A percentile compares a stretch with the other conserved stretches of the same genome.
Conservation (phyloP, 257 asterid genomes). For the Pogostemon cablin region DNA sequence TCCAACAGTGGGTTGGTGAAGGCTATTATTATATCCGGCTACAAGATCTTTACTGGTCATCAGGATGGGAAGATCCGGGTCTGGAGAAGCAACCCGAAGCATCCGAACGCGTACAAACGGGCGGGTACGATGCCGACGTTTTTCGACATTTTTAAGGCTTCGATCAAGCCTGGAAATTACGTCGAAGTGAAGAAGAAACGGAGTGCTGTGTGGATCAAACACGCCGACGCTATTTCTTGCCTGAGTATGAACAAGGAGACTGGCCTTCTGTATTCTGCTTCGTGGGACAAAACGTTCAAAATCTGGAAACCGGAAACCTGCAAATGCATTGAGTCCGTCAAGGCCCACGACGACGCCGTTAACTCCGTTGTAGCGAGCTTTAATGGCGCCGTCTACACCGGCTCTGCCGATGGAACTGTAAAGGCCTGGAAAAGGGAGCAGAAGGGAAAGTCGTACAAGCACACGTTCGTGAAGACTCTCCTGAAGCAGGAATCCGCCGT, state of each 20-base stretch:
- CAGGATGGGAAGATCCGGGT: slow-evolving; percentile 15
- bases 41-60: slow-evolving; percentile 12
- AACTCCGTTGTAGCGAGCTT: background rate
- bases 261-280: background rate
- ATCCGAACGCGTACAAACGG: background rate
- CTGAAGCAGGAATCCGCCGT: slow-evolving; percentile 13
- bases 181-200: background rate
- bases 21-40: background rate
- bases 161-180: slow-evolving; percentile 10
- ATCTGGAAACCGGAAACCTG: background rate
- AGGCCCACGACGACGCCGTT: slow-evolving; percentile 8
- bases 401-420: slow-evolving; percentile 1
- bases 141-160: slow-evolving; percentile 12
- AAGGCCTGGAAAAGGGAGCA: slow-evolving; percentile 14
- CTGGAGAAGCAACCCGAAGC: background rate
- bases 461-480: background rate
- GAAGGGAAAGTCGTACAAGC: slow-evolving; percentile 1
- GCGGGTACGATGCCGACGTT: background rate
- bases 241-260: background rate
- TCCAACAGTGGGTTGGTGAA: slow-evolving; percentile 12
- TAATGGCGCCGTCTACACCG: background rate
- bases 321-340: background rate
- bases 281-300: slow-evolving; percentile 3
- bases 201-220: background rate
- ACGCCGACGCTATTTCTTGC: slow-evolving; percentile 12